Evolutionary conservation across 805 yeast genomes (phyloP).

Genomic region (Starmerella vaccinii): DNA sequence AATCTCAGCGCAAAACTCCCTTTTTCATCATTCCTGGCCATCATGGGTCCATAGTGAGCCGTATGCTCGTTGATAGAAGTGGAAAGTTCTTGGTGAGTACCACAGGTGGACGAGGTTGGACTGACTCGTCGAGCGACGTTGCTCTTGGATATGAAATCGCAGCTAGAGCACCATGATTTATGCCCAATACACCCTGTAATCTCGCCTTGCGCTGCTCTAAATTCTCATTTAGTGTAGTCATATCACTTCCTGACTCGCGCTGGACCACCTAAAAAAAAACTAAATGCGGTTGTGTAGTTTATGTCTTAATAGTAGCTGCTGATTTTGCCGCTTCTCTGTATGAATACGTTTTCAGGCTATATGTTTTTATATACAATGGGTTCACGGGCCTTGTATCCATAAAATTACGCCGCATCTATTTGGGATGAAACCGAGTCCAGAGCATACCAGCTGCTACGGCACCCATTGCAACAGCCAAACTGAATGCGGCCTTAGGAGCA

Average conservation of each 20-base stretch:
- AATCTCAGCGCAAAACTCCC: slow-evolving; percentile 42
- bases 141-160: slow-evolving; percentile 54
- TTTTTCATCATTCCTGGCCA: slow-evolving; percentile 92
- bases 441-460: slow-evolving; percentile 17
- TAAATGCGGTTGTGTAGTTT: not conserved
- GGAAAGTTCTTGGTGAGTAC: slow-evolving; percentile 82
- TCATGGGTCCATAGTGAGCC: slow-evolving; percentile 81
- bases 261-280: too few species aligned
- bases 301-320: not conserved
- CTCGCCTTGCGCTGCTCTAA: too few species aligned
- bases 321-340: too few species aligned
- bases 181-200: too few species aligned
- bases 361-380: not conserved
- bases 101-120: slow-evolving; percentile 95
- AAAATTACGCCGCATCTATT: not conserved
- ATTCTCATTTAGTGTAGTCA: not conserved
- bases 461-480: slow-evolving; percentile 15
- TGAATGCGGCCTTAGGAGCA: slow-evolving; percentile 5
- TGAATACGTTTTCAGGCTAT: too few species aligned
- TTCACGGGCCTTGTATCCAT: not conserved
- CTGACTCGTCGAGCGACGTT: slow-evolving; percentile 62
- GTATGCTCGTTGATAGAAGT: slow-evolving; percentile 71
- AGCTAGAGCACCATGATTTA: slow-evolving; percentile 2
- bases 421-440: slow-evolving; percentile 13
- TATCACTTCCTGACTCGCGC: too few species aligned